phyloP scores from a whole-genome alignment of 148 eudicot species.

The Pouteria glomerata region DNA sequence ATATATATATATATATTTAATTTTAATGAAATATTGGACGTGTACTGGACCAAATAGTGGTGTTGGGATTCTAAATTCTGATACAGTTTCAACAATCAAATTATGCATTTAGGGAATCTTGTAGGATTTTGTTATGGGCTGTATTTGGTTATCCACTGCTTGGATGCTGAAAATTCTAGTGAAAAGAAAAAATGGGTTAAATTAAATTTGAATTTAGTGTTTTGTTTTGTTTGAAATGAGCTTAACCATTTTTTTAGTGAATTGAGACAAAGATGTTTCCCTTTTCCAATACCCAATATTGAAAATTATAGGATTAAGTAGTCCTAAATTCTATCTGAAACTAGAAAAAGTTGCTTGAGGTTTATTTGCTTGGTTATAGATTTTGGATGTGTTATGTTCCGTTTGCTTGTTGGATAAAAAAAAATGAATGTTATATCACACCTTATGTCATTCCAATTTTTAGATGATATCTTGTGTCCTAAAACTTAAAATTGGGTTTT shows the following conservation, averaged over 20 bases:
- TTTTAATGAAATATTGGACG: not conserved
- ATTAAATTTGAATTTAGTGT: not conserved
- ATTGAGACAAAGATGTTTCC: not conserved
- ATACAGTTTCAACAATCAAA: not conserved
- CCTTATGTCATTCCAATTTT: not conserved
- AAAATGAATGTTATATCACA: not conserved
- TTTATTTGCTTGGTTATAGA: not conserved
- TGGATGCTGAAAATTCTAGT: constrained; percentile 1
- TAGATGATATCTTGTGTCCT: not conserved
- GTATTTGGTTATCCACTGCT: not conserved
- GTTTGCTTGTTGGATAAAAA: not conserved
- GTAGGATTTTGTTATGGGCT: not conserved
- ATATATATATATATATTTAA: not conserved
- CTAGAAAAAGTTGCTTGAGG: too few species aligned
- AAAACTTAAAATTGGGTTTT: not conserved
- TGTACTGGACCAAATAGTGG: not conserved
- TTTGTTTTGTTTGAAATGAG: not conserved
- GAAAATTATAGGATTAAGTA: not conserved
- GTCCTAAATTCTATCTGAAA: not conserved
- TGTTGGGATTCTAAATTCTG: not conserved
- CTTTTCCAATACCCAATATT: not conserved
- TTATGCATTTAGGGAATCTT: not conserved
- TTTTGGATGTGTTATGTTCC: not conserved
- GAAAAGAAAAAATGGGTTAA: not conserved
- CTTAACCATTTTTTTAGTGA: not conserved